Conservation (phyloP, 2,329 filamentous ascomycete species). For the Coleophoma eucalyptorum region DNA sequence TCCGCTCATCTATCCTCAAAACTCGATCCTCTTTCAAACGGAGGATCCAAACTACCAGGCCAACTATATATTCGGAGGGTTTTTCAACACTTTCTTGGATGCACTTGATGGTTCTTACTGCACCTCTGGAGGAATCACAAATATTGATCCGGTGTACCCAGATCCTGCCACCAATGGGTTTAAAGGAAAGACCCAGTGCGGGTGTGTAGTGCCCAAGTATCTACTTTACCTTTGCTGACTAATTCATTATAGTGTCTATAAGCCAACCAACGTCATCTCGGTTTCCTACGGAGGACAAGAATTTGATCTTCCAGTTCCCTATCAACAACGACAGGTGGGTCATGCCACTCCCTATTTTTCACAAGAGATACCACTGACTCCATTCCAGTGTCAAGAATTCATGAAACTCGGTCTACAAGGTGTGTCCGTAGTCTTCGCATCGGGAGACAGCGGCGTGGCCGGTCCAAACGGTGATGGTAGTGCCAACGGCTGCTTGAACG, state of each 20-base stretch:
- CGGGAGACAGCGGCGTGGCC: slow-evolving; percentile 47
- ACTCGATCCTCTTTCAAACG: slow-evolving; percentile 38
- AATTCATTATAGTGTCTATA: slow-evolving; percentile 20
- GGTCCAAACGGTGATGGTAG: slow-evolving; percentile 9
- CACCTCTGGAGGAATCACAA: slow-evolving; percentile 19
- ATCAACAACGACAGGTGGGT: slow-evolving; percentile 43
- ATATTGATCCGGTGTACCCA: slow-evolving; percentile 8
- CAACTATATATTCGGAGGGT: slow-evolving; percentile 32
- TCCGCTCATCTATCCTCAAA: slow-evolving; percentile 43
- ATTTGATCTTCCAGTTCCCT: slow-evolving; percentile 55
- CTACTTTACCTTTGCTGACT: no score
- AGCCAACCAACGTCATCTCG: slow-evolving; percentile 49
- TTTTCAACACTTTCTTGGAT: slow-evolving; percentile 44
- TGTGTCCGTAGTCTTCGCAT: slow-evolving; percentile 57
- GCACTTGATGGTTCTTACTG: slow-evolving; percentile 46
- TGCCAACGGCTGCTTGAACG: slow-evolving; percentile 13
- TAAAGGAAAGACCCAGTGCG: slow-evolving; percentile 12
- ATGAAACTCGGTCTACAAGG: slow-evolving; percentile 62
- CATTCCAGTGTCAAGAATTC: slow-evolving; percentile 48
- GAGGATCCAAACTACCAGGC: slow-evolving; percentile 35
- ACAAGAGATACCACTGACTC: no score
- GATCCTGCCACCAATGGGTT: slow-evolving; percentile 9
- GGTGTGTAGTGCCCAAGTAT: neutral
- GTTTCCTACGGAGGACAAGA: slow-evolving; percentile 62
- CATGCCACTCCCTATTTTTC: no score